Conservation (phyloP, 2,329 filamentous ascomycete species). For the Colletotrichum echinochloae region DNA sequence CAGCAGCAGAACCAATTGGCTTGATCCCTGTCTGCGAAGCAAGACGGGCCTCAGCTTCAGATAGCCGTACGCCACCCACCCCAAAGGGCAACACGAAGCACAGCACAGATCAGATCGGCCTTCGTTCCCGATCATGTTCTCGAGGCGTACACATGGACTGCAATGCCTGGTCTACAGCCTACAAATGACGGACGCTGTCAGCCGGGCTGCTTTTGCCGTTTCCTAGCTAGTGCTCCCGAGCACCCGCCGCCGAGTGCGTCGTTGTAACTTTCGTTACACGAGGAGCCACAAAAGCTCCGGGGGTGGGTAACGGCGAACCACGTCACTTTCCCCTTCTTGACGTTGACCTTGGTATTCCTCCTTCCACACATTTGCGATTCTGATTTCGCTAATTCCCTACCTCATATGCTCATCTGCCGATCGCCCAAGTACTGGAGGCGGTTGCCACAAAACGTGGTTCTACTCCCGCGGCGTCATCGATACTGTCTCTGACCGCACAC, state of each 20-base stretch:
- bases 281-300: conserved; percentile 1
- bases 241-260: conserved; percentile 19
- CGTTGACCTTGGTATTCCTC: not conserved
- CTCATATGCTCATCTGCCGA: not conserved
- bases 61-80: conserved; percentile 4
- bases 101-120: conserved; percentile 24
- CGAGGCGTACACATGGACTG: conserved; percentile 12
- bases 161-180: not conserved
- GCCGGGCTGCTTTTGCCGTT: conserved; percentile 6
- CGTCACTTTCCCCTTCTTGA: conserved; percentile 1
- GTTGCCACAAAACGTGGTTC: conserved; percentile 38
- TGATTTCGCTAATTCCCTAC: too few species aligned
- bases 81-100: conserved; percentile 8
- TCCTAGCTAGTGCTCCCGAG: conserved; percentile 28
- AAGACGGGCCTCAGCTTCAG: conserved; percentile 23
- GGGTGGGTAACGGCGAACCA: conserved; percentile 3
- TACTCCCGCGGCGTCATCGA: conserved; percentile 12
- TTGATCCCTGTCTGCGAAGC: conserved; percentile 1
- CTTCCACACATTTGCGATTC: not conserved
- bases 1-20: conserved; percentile 20
- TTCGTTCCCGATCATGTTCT: conserved; percentile 5
- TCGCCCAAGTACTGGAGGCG: conserved; percentile 10
- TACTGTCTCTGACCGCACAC: conserved; percentile 22
- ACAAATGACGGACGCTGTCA: conserved; percentile 6
- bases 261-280: conserved; percentile 22